phyloP scores from a whole-genome alignment of 306 rosid genomes.

The Lablab purpureus region DNA sequence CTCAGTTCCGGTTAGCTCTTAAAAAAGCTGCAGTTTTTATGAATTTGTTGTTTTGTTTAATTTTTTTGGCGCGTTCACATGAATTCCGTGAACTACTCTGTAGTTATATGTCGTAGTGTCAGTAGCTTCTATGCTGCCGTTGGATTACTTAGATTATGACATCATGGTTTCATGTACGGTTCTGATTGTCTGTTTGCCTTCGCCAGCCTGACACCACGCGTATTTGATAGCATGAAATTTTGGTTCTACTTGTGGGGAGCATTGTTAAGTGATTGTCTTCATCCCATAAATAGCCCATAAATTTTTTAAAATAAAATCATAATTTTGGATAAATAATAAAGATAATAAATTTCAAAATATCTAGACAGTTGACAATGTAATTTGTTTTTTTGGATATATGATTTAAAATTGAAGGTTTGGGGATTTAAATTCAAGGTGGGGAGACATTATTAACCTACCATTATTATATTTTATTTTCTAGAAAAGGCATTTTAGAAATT shows the following conservation, averaged over 20 bases:
- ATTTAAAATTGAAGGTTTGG: not conserved
- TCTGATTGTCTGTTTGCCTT: slow-evolving; percentile 9
- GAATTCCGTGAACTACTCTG: slow-evolving; percentile 27
- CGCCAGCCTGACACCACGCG: slow-evolving; percentile 43
- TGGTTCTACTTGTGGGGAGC: slow-evolving; percentile 19
- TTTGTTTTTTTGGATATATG: not conserved
- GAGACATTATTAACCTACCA: not conserved
- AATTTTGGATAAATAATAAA: slow-evolving; percentile 3
- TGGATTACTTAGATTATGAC: slow-evolving; percentile 42
- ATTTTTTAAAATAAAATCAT: not conserved
- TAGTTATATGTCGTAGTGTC: slow-evolving; percentile 6
- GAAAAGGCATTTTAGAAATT: slow-evolving; percentile 27
- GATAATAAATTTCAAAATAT: slow-evolving; percentile 29
- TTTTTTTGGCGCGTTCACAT: slow-evolving; percentile 43
- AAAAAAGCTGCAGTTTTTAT: not conserved
- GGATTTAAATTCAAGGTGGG: not conserved
- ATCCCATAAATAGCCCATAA: not conserved
- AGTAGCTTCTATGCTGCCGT: slow-evolving; percentile 31
- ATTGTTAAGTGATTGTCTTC: not conserved
- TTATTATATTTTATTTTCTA: not conserved
- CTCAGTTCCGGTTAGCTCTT: slow-evolving; percentile 79
- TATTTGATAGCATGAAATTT: slow-evolving; percentile 21
- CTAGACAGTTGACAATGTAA: not conserved
- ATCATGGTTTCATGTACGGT: not conserved
- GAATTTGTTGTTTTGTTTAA: not conserved